phyloP scores from a whole-genome alignment of 768 basidiomycete species.

The Lentinula edodes region DNA sequence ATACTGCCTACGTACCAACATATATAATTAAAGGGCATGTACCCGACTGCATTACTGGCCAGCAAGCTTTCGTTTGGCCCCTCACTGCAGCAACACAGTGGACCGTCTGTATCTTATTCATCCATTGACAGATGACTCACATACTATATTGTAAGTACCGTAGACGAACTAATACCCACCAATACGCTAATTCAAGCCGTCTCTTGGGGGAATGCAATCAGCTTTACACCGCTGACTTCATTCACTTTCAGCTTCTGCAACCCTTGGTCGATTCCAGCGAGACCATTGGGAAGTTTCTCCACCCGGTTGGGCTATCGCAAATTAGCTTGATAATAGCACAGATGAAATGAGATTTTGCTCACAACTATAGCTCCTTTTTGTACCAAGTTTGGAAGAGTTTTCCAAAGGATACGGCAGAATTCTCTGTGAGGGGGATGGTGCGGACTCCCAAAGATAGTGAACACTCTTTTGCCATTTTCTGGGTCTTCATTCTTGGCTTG shows the following conservation, averaged over 20 bases:
- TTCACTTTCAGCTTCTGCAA: not conserved
- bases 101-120: too few species aligned
- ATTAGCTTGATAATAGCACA: too few species aligned
- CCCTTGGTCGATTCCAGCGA: conserved; percentile 3
- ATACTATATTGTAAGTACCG: too few species aligned
- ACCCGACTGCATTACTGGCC: too few species aligned
- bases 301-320: not conserved
- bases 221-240: conserved; percentile 1
- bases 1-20: too few species aligned
- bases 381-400: not conserved
- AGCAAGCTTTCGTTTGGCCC: too few species aligned
- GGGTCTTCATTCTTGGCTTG: not conserved
- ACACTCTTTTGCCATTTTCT: not conserved
- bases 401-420: not conserved
- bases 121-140: too few species aligned
- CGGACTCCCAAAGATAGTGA: not conserved
- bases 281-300: conserved; percentile 1
- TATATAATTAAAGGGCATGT: too few species aligned
- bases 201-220: conserved; percentile 2
- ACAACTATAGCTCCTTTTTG: not conserved
- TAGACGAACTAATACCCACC: too few species aligned
- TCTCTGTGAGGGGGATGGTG: not conserved
- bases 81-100: too few species aligned
- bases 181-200: not conserved
- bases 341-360: not conserved